Percentiles rank a stretch among this genome's conserved stretches.
phyloP scores from a whole-genome alignment of 768 basidiomycete species.

The Gymnopilus dilepis region DNA sequence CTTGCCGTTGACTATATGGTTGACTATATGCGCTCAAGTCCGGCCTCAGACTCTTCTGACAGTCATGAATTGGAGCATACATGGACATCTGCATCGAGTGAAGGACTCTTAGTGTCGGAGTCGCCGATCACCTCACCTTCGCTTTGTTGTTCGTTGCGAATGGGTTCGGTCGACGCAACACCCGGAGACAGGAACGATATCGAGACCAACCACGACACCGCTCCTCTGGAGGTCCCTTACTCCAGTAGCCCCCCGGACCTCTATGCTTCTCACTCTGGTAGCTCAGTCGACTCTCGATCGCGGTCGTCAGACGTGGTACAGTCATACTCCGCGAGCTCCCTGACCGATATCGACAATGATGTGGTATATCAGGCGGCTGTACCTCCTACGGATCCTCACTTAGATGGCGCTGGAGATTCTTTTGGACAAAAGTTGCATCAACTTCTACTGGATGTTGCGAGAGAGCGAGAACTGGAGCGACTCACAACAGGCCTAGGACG shows the following conservation, averaged over 20 bases:
- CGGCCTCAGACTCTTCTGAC: neutral
- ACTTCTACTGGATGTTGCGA: conserved; percentile 20
- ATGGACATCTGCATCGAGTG: neutral
- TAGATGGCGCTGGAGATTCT: conserved; percentile 4
- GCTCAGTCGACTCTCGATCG: conserved; percentile 9
- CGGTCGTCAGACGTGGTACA: conserved; percentile 10
- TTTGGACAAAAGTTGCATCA: conserved; percentile 23
- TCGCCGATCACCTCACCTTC: neutral
- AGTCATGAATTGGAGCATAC: neutral
- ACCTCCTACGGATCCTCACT: neutral
- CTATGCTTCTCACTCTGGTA: conserved; percentile 22
- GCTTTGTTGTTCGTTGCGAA: conserved; percentile 9
- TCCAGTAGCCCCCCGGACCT: conserved; percentile 31
- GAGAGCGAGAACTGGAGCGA: conserved; percentile 13
- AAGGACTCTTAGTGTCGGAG: neutral
- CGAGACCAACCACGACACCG: conserved; percentile 2
- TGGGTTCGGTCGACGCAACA: neutral
- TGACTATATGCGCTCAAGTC: conserved; percentile 21
- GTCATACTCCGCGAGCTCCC: conserved; percentile 12
- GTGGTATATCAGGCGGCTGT: neutral
- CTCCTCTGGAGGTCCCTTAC: conserved; percentile 12
- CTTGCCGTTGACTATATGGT: conserved; percentile 5
- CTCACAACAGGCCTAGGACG: neutral
- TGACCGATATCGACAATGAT: neutral
- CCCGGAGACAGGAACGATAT: neutral